Conservation (phyloP, 2,329 filamentous ascomycete genomes). For the Sporothrix globosa region DNA sequence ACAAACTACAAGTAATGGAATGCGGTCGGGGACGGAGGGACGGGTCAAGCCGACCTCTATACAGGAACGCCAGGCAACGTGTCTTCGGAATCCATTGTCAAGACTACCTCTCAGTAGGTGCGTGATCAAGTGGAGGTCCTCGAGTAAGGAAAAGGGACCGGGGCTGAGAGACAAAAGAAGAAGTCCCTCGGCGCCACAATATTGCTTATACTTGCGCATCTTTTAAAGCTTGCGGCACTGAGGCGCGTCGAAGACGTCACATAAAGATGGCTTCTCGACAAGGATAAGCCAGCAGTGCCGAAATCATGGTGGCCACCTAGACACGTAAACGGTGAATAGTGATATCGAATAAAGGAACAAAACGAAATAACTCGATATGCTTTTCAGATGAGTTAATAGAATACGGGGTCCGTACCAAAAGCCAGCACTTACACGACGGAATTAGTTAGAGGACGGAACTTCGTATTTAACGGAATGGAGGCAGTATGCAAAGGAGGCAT, state of each 20-base stretch:
- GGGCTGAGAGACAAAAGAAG: constrained; percentile 1
- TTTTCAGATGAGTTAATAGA: neutral
- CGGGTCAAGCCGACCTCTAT: constrained; percentile 20
- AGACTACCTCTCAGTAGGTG: neutral
- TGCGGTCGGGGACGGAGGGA: constrained; percentile 14
- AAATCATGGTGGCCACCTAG: neutral
- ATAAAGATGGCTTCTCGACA: neutral
- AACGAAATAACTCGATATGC: too few species aligned
- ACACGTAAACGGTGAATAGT: neutral
- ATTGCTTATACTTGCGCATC: constrained; percentile 1
- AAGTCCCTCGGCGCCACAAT: neutral
- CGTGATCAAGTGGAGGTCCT: constrained; percentile 14
- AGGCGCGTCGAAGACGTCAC: neutral
- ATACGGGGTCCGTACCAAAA: neutral
- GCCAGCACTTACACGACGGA: constrained; percentile 5
- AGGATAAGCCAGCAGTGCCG: neutral
- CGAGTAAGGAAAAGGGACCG: neutral
- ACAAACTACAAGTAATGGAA: neutral
- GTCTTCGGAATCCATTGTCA: neutral
- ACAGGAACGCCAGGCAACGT: neutral
- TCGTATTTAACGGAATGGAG: neutral
- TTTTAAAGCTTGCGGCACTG: neutral
- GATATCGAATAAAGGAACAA: neutral
- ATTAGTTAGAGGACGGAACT: neutral
- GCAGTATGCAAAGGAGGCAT: neutral